Base-by-base conservation (phyloP, 441 rosid species). In the Arabidopsis hybrid region DNA sequence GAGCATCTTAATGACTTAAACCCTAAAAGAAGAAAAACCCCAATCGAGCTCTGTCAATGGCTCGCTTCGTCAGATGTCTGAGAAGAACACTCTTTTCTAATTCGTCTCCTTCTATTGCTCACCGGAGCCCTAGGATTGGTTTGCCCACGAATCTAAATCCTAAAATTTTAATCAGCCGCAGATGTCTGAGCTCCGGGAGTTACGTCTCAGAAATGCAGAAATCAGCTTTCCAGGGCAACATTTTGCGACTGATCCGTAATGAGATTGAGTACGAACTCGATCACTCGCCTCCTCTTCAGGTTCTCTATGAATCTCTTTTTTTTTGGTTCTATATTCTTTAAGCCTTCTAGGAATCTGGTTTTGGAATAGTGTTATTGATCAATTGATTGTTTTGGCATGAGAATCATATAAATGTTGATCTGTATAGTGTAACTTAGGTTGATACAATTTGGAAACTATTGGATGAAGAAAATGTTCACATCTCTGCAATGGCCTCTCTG, bases 191-290 rank as follows among this genome's bases (percentile, higher is more conserved):
- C 83, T 52, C 84, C 56, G 82, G 88, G 78, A 79, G 47, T 77
- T 88, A 81, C 77, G 74, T 82, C 0, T 76, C 90, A 5, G 86
- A 84, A 60, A 85, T 82, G 91, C 26, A 21, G 26, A 21, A 21
- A 21, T 21, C 26, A 21, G 26, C 26, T 21, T 21, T 21, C 26
- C 26, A 21, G 26, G 26, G 26, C 26, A 21, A 21, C 26, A 79
- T 91, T 69, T 76, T 76, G 74, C 78, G 95, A 55, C 74, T 82
- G 7, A 78, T 88, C 21, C 85, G 90, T 11, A 69, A 77, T 7
- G 92, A 89, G 56, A 86, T 87, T 14, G 87, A 85, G 4, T 87
- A 84, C 63, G 97, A 89, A 75, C 79, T 84, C 60, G 84, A 87
- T 6, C 82, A 45, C 21, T 74, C 72, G 9, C 83, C 90, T 70